phyloP scores from a whole-genome alignment of 192 early-diverging fungal genomes.

The Linderina pennispora region DNA sequence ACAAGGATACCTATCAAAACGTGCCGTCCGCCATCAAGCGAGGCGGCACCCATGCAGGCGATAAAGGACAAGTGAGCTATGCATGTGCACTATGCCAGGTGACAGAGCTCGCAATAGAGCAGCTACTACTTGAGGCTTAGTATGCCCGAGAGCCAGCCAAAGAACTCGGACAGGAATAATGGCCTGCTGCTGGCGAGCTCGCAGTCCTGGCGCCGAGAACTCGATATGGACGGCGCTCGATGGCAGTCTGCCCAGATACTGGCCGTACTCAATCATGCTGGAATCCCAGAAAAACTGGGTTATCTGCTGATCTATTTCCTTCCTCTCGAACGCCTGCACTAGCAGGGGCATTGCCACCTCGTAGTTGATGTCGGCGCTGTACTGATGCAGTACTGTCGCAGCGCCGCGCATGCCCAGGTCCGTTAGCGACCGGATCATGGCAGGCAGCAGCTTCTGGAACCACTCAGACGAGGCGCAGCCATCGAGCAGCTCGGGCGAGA shows the following conservation, averaged over 20 bases:
- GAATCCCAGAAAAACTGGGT: constrained; percentile 38
- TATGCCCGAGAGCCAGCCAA: constrained; percentile 21
- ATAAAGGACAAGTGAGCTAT: too few relatives aligned
- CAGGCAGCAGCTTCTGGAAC: constrained; percentile 13
- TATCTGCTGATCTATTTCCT: constrained; percentile 12
- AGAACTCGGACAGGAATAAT: constrained; percentile 17
- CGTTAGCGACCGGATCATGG: constrained; percentile 9
- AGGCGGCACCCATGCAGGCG: too few relatives aligned
- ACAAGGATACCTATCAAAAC: too few relatives aligned
- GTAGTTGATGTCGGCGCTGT: constrained; percentile 9
- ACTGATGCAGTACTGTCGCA: constrained; percentile 28
- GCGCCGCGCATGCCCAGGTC: constrained; percentile 15
- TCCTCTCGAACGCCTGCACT: constrained; percentile 24
- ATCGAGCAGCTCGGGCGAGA: constrained; percentile 6
- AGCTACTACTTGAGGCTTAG: constrained; percentile 11
- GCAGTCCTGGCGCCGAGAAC: constrained; percentile 13
- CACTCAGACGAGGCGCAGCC: constrained; percentile 7
- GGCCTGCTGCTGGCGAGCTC: constrained; percentile 8
- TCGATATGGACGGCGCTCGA: not conserved
- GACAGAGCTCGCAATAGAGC: too few relatives aligned
- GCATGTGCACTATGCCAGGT: too few relatives aligned
- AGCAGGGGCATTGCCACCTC: constrained; percentile 17
- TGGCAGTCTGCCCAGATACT: constrained; percentile 16
- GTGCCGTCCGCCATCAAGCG: too few relatives aligned
- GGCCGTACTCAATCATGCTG: constrained; percentile 34